Evolutionary conservation across 179 eudicot species (phyloP), one percentile per base, ranked within the genome.

Genomic region (Nepenthes alata): DNA sequence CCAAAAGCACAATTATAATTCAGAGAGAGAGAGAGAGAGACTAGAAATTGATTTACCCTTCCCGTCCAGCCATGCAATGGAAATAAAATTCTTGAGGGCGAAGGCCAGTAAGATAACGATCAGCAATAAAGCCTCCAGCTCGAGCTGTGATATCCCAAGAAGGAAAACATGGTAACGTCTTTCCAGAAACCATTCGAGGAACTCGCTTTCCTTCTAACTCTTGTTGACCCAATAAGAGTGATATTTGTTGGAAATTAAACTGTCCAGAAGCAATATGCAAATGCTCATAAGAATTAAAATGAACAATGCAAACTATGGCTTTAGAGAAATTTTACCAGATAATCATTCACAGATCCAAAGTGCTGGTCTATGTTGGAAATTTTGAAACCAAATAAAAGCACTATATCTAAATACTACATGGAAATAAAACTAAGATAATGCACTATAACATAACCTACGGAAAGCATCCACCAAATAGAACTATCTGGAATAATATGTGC

Each of bases 51-150:
- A 3, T 61, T 71, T 85, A 94, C 99, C 99, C 99, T 82, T 94
- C 99, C 73, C 99, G 96, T 60, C 99, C 99, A 74, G 97, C 99
- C 99, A 94, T 94, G 81, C 99, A 94, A 67, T 94, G 99, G 66
- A 94, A 94, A 67, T 85, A 94, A 66, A 87, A 94, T 69, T 94
- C 99, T 68, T 90, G 96, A 25, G 97, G 96, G 39, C 89, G 94
- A 60, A 94, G 96, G 55, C 99, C 99, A 49, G 89, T 80, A 45
- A 94, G 94, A 75, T 83, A 94, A 64, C 99, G 97, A 76, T 94
- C 97, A 74, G 85, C 84, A 63, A 94, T 90, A 72, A 80, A 94
- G 58, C 99, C 99, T 60, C 97, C 99, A 41, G 97, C 94, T 65
- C 99, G 82, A 65, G 99, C 81, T 37, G 99, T 70, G 71, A 65